Conservation (phyloP, 306 rosid species). For the Arachis hypogaea region DNA sequence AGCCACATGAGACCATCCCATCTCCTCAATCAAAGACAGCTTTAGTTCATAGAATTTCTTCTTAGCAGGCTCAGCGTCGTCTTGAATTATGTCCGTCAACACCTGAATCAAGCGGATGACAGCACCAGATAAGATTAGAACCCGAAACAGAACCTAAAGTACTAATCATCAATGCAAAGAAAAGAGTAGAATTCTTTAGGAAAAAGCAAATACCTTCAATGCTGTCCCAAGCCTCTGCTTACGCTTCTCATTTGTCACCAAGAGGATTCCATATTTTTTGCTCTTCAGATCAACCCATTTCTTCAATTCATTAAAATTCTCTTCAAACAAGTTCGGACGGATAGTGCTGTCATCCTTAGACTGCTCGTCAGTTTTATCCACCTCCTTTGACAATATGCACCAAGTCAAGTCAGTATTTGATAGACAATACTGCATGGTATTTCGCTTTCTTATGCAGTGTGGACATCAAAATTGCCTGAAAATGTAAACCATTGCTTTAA, state of each 20-base stretch:
- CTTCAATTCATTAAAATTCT: constrained; percentile 76
- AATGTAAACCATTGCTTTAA: neutral
- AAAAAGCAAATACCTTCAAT: constrained; percentile 62
- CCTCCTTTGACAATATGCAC: constrained; percentile 49
- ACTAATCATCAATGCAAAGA: neutral
- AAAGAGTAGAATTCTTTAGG: neutral
- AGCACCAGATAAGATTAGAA: constrained; percentile 16
- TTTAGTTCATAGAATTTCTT: constrained; percentile 77
- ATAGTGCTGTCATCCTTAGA: constrained; percentile 40
- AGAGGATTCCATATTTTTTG: constrained; percentile 72
- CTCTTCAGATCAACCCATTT: constrained; percentile 90
- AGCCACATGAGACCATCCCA: constrained; percentile 82
- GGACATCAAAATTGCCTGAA: constrained; percentile 3
- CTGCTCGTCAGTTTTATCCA: constrained; percentile 44
- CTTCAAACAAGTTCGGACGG: constrained; percentile 64
- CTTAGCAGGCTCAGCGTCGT: constrained; percentile 65
- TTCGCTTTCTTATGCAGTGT: constrained; percentile 1
- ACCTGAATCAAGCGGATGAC: constrained; percentile 48
- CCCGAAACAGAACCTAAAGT: neutral
- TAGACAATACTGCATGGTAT: constrained; percentile 25
- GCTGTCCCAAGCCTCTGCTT: constrained; percentile 82
- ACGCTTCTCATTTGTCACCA: constrained; percentile 75
- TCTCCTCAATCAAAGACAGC: constrained; percentile 77
- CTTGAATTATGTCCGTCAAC: constrained; percentile 72
- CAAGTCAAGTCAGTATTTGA: constrained; percentile 39